phyloP scores from a whole-genome alignment of 805 yeast genomes.

The Kazachstania bromeliacearum region DNA sequence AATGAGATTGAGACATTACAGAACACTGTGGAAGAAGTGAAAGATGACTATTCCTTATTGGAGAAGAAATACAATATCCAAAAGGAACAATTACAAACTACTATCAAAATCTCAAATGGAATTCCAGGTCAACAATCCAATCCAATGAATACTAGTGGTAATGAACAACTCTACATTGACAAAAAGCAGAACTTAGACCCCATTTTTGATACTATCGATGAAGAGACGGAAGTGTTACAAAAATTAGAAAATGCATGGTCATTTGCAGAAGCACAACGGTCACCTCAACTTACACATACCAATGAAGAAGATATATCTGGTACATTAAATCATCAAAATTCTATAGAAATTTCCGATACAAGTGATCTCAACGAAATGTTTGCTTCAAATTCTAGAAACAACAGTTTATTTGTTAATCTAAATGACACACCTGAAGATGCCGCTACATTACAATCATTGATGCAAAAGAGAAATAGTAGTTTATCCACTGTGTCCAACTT shows the following conservation, averaged over 20 bases:
- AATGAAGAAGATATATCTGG: background rate
- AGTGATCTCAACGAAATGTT: too few species aligned
- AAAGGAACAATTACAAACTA: constrained; percentile 17
- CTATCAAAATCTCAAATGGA: constrained; percentile 2
- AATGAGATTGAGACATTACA: constrained; percentile 21
- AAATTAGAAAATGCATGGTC: constrained; percentile 5
- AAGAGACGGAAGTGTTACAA: background rate
- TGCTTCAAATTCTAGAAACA: constrained; percentile 1
- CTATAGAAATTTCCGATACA: too few species aligned
- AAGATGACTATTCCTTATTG: constrained; percentile 22
- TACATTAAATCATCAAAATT: background rate
- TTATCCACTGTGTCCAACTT: constrained; percentile 1
- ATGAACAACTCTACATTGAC: too few species aligned
- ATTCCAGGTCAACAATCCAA: background rate
- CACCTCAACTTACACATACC: background rate
- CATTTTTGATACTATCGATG: too few species aligned
- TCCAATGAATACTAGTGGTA: background rate
- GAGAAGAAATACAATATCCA: constrained; percentile 21
- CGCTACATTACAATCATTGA: constrained; percentile 11
- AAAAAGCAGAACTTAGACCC: too few species aligned
- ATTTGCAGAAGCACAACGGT: background rate
- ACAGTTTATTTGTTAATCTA: background rate
- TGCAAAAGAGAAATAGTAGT: constrained; percentile 3
- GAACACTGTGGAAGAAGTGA: constrained; percentile 13
- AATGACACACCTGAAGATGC: constrained; percentile 22